Base-by-base conservation (phyloP, 768 basidiomycete genomes). In the Mycena kentingensis region DNA sequence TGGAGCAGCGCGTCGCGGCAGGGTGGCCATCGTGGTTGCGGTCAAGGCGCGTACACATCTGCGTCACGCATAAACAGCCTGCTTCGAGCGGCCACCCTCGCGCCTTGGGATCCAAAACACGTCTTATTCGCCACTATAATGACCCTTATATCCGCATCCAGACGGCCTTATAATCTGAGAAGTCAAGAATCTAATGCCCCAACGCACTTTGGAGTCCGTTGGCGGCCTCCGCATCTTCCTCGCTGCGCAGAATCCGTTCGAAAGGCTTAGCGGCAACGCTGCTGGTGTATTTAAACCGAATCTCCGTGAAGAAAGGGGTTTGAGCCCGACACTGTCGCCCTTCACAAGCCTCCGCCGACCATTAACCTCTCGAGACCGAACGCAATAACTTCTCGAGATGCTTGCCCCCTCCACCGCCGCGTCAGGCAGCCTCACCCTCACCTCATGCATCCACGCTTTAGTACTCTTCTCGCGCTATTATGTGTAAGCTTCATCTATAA, bases 401-500 rank as follows among this genome's bases (percentile, higher is more conserved):
- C n/a, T n/a, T n/a, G n/a, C 22, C 22, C 25, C 22, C 41, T 42
- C 25, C 22, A 42, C 19, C 24, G 41, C 25, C 41, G 41, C 41
- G 24, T 26, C 41, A 42, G 12, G 12, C 41, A 24, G 32, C 26
- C 50, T 55, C 49, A 41, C 36, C 28, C 16, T 36, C 31, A 31
- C 52, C 57, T 54, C 49, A 46, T 55, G 57, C 29, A 31, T 7
- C 28, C 36, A 39, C 51, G 22, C 24, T 52, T 50, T 48, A 45
- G 37, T 25, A 39, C 51, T 51, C 51, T 58, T 52, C 52, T 54
- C 48, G 46, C 52, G 54, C 39, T 51, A 55, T 59, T 55, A 59
- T 59, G 58, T 55, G 21, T 55, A 49, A 50, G 32, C 45, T 48
- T 51, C 52, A 21, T 49, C 53, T 59, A 59, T 59, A 59, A 55